These are phyloP conservation scores for Trametes cinnabarina DNA, from an alignment of 768 basidiomycete genomes.

Conservation along the genomic window DNA sequence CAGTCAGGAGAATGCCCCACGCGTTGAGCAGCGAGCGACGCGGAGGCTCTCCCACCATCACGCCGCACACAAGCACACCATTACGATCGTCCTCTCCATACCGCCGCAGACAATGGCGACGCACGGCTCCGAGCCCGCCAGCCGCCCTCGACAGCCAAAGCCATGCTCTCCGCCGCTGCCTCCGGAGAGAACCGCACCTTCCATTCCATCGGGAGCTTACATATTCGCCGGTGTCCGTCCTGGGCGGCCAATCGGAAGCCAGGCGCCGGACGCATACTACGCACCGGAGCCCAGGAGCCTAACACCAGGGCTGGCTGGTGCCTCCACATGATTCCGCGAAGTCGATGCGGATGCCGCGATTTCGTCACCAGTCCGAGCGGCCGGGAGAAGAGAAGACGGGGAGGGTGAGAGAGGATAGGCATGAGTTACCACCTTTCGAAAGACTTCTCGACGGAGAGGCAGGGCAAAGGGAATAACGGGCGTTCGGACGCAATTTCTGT, in stretches of 20 bases:
- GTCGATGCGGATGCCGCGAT: neutral
- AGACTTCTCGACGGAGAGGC: too few relatives aligned
- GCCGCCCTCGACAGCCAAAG: neutral
- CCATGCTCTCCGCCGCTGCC: neutral
- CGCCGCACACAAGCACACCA: neutral
- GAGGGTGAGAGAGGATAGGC: constrained; percentile 8
- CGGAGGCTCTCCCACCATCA: too few relatives aligned
- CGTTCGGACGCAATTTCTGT: too few relatives aligned
- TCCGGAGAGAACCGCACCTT: neutral
- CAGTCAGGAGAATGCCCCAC: neutral
- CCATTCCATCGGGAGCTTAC: constrained; percentile 17
- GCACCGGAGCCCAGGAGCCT: neutral
- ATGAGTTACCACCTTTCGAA: neutral
- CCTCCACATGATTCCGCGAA: neutral
- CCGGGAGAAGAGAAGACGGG: constrained; percentile 6
- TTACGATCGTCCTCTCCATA: neutral
- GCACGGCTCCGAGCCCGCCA: neutral
- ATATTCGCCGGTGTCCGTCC: constrained; percentile 11
- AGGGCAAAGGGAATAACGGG: too few relatives aligned
- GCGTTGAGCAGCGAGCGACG: neutral
- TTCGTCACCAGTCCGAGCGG: neutral
- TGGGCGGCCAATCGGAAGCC: constrained; percentile 15
- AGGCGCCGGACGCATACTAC: neutral
- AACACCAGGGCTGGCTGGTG: neutral
- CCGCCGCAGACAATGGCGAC: neutral